Base-by-base conservation (phyloP, 805 yeast genomes). In the Tetrapisispora nanseiensis region DNA sequence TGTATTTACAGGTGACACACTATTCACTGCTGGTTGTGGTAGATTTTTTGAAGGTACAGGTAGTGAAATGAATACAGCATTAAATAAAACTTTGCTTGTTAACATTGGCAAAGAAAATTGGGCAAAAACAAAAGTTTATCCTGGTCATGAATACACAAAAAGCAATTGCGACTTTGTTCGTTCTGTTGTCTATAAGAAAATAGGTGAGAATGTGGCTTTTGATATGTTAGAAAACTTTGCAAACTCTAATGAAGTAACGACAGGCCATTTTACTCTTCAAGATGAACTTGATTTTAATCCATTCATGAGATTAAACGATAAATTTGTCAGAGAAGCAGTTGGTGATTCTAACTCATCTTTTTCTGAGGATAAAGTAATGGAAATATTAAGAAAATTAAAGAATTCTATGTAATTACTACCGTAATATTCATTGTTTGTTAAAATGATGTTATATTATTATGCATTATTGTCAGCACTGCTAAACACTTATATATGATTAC, bases 61-160 rank as follows among this genome's bases (percentile, higher is more conserved):
- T 0, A 64, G 62, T 31, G 82, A 92, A 57, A 92, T 92, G 99
- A 74, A 81, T 51, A 48, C 51, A 1, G 74, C 95, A 0, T 69
- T 92, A 53, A 78, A 76, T 51, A 60, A 66, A 16, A 65, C 72
- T 10, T 68, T 92, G 45, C 69, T 90, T 40, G 89, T 95, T 0
- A 62, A 66, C 18, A 81, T 77, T 9, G 55, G 57, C 6, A 55
- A 55, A 28, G 44, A 55, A 16, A 52, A 59, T 33, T 58, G 57
- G 62, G 34, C 34, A 21, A 40, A 33, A 6, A 86, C 97, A 0
- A 60, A 62, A 30, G 87, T 89, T 2, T 90, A 77, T 57, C 90
- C 97, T 2, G 99, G 99, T 2, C 99, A 92, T 62, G 99, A 92
- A 65, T 92, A 92, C 65, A 92, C 98, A 6, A 73, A 70, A 51